phyloP scores from a whole-genome alignment of 495 filamentous ascomycete genomes.

The Xylaria cubensis region DNA sequence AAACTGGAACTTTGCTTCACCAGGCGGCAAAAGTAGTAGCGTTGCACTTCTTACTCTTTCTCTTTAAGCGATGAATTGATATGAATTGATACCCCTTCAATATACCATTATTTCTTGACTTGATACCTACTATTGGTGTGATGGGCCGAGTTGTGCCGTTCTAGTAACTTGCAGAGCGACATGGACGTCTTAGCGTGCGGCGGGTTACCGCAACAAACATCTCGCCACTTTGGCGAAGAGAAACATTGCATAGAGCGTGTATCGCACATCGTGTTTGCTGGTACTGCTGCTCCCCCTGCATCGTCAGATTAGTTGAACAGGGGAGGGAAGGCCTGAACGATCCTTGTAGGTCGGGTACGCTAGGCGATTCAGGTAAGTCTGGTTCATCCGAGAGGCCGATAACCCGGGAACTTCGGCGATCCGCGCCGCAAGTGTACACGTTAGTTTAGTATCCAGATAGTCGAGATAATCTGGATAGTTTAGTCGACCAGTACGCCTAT shows the following conservation, averaged over 20 bases:
- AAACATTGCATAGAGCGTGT: not conserved
- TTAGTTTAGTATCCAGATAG: not conserved
- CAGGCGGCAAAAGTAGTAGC: conserved; percentile 1
- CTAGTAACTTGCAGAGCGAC: not conserved
- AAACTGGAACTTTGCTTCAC: conserved; percentile 35
- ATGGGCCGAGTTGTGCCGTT: not conserved
- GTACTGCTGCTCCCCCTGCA: not conserved
- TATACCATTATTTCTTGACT: not conserved
- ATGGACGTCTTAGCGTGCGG: not conserved
- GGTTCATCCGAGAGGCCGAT: not conserved
- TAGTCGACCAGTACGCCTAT: too few species aligned
- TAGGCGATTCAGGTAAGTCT: not conserved
- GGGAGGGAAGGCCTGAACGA: not conserved
- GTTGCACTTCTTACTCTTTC: not conserved
- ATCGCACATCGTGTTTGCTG: not conserved
- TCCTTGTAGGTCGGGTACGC: not conserved
- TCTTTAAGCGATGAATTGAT: conserved; percentile 10
- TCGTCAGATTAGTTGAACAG: not conserved
- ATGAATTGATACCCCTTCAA: conserved; percentile 1
- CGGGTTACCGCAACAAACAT: not conserved
- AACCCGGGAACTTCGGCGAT: conserved; percentile 2
- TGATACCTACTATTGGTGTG: not conserved
- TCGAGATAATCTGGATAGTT: not conserved
- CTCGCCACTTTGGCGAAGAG: not conserved
- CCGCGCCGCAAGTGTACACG: not conserved